phyloP scores from a whole-genome alignment of 352 stramenopile species.

The Pythium chondricola region DNA sequence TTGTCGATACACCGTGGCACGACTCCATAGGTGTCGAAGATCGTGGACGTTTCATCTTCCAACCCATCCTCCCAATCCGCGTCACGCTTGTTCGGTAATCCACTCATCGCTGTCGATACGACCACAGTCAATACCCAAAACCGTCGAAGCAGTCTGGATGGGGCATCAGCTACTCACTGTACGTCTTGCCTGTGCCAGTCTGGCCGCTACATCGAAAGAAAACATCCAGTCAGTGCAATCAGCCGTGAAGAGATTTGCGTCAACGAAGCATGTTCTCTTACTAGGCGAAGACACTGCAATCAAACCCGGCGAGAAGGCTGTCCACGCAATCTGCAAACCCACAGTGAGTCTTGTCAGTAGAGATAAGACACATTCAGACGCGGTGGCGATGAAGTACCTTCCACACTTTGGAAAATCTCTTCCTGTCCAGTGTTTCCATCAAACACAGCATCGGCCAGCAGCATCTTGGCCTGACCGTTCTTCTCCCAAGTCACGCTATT shows the following conservation, averaged over 20 bases:
- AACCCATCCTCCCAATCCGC: slow-evolving; percentile 5
- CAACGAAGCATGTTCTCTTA: too few species aligned
- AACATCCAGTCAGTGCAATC: not conserved
- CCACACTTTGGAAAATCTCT: slow-evolving; percentile 42
- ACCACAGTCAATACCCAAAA: too few species aligned
- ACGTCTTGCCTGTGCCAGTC: slow-evolving; percentile 62
- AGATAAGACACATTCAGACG: too few species aligned
- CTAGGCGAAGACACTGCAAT: slow-evolving; percentile 73
- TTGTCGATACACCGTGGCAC: slow-evolving; percentile 50
- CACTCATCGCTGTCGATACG: slow-evolving; percentile 55
- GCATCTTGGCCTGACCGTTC: slow-evolving; percentile 51
- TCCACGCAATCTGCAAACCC: slow-evolving; percentile 44
- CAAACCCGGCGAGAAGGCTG: slow-evolving; percentile 50
- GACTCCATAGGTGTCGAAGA: slow-evolving; percentile 34
- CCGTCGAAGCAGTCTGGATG: too few species aligned
- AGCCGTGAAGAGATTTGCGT: not conserved
- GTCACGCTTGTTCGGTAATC: slow-evolving; percentile 18
- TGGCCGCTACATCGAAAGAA: slow-evolving; percentile 32
- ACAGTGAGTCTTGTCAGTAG: too few species aligned
- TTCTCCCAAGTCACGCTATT: slow-evolving; percentile 59
- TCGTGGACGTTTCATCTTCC: slow-evolving; percentile 4
- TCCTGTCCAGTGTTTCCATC: slow-evolving; percentile 27
- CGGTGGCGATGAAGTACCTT: too few species aligned
- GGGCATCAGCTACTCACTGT: slow-evolving; percentile 30
- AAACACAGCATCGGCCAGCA: slow-evolving; percentile 53